These are phyloP conservation scores for Geotrichum fermentans DNA, from an alignment of 1,139 yeast genomes.

Conservation along the genomic window DNA sequence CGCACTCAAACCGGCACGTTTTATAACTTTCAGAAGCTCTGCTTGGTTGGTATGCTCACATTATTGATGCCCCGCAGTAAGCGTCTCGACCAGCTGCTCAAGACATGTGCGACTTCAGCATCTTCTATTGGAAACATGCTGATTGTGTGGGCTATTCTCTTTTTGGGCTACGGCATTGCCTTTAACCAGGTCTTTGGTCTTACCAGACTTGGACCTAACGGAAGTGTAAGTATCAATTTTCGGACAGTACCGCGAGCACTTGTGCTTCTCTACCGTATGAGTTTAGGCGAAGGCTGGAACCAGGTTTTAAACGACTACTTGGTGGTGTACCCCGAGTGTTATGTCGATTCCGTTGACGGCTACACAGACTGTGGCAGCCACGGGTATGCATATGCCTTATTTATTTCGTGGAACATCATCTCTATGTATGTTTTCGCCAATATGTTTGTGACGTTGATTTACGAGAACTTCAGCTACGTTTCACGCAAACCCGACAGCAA, in stretches of 20 bases:
- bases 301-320: slow-evolving; percentile 69
- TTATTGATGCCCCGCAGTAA: slow-evolving; percentile 75
- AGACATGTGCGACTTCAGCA: slow-evolving; percentile 78
- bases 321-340: slow-evolving; percentile 63
- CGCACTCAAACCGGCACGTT: slow-evolving; percentile 1
- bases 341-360: slow-evolving; percentile 32
- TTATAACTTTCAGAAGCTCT: slow-evolving; percentile 35
- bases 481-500: slow-evolving; percentile 41
- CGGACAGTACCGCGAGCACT: slow-evolving; percentile 82
- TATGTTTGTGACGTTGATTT: slow-evolving; percentile 85
- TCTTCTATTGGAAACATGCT: slow-evolving; percentile 66
- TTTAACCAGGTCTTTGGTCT: slow-evolving; percentile 88
- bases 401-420: slow-evolving; percentile 82
- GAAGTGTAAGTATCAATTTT: slow-evolving; percentile 66
- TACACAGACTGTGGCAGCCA: slow-evolving; percentile 78
- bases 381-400: slow-evolving; percentile 66
- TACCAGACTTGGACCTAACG: slow-evolving; percentile 73
- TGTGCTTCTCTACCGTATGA: slow-evolving; percentile 71
- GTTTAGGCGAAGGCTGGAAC: slow-evolving; percentile 98
- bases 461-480: slow-evolving; percentile 88
- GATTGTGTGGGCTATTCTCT: slow-evolving; percentile 81
- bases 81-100: slow-evolving; percentile 66
- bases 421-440: slow-evolving; percentile 94
- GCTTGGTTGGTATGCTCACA: slow-evolving; percentile 46
- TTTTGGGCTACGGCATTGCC: slow-evolving; percentile 85